Percentiles rank a stretch among this genome's conserved stretches.
Conservation (phyloP, 208 protist species). For the Leishmania lainsoni region DNA sequence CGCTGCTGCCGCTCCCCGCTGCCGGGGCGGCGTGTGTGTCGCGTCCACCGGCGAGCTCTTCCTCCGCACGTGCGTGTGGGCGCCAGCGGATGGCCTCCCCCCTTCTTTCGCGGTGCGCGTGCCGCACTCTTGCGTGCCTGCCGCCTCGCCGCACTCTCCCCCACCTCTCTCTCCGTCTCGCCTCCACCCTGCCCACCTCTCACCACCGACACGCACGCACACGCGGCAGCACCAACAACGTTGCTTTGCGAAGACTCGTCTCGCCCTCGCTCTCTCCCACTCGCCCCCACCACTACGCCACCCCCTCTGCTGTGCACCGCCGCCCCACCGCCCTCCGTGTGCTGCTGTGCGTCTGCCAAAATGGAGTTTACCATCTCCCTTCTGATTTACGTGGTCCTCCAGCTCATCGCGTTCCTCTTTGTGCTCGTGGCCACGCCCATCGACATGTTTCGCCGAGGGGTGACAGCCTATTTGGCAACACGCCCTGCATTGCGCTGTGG, state of each 20-base stretch:
- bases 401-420: constrained; percentile 18
- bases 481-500: background rate
- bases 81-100: too few species aligned
- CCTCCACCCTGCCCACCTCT: background rate
- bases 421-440: constrained; percentile 42
- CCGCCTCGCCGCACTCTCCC: background rate
- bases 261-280: background rate
- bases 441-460: constrained; percentile 40
- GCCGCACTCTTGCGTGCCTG: too few species aligned
- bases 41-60: too few species aligned
- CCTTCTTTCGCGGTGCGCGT: too few species aligned
- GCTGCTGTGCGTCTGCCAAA: too few species aligned
- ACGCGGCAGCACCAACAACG: background rate
- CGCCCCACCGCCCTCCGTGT: background rate
- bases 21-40: too few species aligned
- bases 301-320: background rate
- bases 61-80: too few species aligned
- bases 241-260: background rate
- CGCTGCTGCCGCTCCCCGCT: too few species aligned
- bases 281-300: background rate
- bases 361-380: too few species aligned
- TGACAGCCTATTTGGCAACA: background rate
- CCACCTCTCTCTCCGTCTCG: background rate
- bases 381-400: constrained; percentile 43
- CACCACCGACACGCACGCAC: constrained; percentile 30